These are phyloP conservation scores for Panaeolus papilionaceus DNA, from an alignment of 768 basidiomycete genomes.

Conservation along the genomic window DNA sequence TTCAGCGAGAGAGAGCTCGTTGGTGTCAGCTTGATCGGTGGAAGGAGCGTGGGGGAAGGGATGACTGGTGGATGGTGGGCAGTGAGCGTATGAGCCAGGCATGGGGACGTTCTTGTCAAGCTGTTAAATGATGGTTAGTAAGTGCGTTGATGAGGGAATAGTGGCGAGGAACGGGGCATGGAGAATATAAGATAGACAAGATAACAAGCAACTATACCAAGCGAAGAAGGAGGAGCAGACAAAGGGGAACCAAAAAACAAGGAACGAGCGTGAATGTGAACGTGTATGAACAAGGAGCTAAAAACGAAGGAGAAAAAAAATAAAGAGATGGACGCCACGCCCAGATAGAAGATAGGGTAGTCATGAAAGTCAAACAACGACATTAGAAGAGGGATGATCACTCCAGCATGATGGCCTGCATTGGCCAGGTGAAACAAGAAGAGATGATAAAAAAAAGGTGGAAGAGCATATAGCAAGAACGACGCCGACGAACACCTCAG, in stretches of 20 bases:
- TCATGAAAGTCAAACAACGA: background rate
- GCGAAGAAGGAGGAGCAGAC: no score
- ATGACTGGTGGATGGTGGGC: background rate
- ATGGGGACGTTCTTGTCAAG: conserved; percentile 28
- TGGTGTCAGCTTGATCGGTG: background rate
- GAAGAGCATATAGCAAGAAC: no score
- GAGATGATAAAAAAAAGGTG: no score
- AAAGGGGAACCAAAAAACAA: no score
- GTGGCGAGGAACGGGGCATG: background rate
- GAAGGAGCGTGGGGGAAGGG: background rate
- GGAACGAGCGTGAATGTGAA: no score
- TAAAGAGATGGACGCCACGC: no score
- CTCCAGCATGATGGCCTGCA: no score
- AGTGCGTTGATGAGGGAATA: background rate
- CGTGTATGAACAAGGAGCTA: no score
- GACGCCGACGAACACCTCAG: no score
- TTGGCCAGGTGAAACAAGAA: no score
- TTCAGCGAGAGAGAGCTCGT: conserved; percentile 12
- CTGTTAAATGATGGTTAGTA: conserved; percentile 15
- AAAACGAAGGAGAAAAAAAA: no score
- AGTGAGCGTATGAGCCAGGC: background rate
- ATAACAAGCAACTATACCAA: no score
- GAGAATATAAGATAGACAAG: background rate
- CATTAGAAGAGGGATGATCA: background rate
- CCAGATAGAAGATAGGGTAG: background rate